Conservation (phyloP, 495 filamentous ascomycete genomes). For the Patellaria atrata region DNA sequence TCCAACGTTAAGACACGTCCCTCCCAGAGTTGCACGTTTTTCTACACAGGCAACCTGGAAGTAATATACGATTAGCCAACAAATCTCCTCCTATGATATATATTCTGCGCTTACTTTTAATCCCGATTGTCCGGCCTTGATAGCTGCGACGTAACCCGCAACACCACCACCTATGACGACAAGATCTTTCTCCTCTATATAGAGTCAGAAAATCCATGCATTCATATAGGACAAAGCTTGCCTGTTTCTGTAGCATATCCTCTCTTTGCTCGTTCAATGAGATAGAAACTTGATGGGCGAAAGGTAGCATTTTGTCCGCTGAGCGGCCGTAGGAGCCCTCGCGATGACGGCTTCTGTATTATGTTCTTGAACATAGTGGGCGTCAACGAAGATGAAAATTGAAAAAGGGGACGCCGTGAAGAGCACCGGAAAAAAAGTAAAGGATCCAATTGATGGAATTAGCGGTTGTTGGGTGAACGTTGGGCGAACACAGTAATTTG, state of each 20-base stretch:
- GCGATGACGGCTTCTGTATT: slow-evolving; percentile 50
- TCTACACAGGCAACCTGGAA: slow-evolving; percentile 87
- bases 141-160: slow-evolving; percentile 95
- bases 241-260: slow-evolving; percentile 67
- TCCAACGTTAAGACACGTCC: slow-evolving; percentile 96
- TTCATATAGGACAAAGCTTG: slow-evolving; percentile 23
- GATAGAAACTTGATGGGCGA: slow-evolving; percentile 43
- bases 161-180: slow-evolving; percentile 96
- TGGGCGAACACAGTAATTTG: too few relatives aligned
- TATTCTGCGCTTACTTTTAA: slow-evolving; percentile 57
- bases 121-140: slow-evolving; percentile 96
- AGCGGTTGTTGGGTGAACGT: slow-evolving; percentile 3
- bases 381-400: slow-evolving; percentile 18
- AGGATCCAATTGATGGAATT: slow-evolving; percentile 18
- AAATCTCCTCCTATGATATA: background rate
- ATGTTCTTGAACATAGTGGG: slow-evolving; percentile 56
- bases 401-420: slow-evolving; percentile 20
- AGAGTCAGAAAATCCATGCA: slow-evolving; percentile 21
- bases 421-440: slow-evolving; percentile 15
- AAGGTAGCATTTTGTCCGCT: slow-evolving; percentile 32
- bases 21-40: slow-evolving; percentile 89
- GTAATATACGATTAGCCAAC: background rate
- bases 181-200: slow-evolving; percentile 70
- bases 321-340: slow-evolving; percentile 44
- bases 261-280: slow-evolving; percentile 43